Base-by-base conservation (phyloP, 2,329 filamentous ascomycete species). In the Calonectria multiphialidica region DNA sequence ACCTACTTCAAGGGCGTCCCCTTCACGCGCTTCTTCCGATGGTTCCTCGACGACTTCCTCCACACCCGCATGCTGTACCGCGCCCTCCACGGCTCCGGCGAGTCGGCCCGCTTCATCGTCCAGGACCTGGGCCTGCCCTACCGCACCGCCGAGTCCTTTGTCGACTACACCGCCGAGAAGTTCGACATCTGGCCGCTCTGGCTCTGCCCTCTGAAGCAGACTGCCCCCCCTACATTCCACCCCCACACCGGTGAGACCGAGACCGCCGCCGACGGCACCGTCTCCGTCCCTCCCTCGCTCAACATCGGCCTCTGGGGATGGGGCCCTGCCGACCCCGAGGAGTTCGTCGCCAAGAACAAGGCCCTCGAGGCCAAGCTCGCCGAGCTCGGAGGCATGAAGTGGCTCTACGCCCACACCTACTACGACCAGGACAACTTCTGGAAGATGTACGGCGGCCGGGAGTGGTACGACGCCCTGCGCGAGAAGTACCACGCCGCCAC, bases 401-500 rank as follows among this genome's bases (percentile, higher is more conserved):
- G 94, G 93, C 86, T 97, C 15, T 97, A 98, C 82, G 94, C 95
- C 3, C 93, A 96, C 79, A 93, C 94, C 0, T 97, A 95, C 84
- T 97, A 97, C 82, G 88, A 89, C n/a, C 89, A 93, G 79, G 84
- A 88, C 0, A 90, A 94, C 79, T 95, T 94, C 83, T 94, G 92
- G 92, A 78, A 84, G 40, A 86, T 91, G 64, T 94, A 94, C 81
- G 87, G 86, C 68, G 83, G 85, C 50, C 78, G 80, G 23, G 50
- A 16, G 21, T 90, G 88, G 88, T 95, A 95, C 81, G 88, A 93
- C 37, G 84, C 79, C 1, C 84, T 95, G 76, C 85, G 93, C 18
- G 73, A 79, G 28, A 93, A 92, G 80, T 95, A 93, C 82, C 81
- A 87, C 59, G 93, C 93, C 15, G 85, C 84, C 1, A 86, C 87